Conservation (phyloP, 2,329 filamentous ascomycete species). For the Aureobasidium sp. region DNA sequence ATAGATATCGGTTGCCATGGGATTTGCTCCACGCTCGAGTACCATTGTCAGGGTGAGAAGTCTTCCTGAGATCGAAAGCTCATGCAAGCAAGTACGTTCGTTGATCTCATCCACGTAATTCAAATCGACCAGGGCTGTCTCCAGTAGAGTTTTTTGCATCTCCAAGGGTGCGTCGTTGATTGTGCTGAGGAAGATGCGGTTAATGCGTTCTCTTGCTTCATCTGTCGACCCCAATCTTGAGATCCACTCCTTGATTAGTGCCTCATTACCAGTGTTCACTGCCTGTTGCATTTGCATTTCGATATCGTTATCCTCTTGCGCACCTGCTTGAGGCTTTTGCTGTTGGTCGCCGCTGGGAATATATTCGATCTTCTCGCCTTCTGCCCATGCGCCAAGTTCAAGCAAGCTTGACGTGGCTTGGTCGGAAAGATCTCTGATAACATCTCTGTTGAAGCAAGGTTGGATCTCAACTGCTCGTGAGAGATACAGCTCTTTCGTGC, state of each 20-base stretch:
- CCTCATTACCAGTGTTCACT: slow-evolving; percentile 72
- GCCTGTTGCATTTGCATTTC: slow-evolving; percentile 85
- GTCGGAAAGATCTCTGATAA: slow-evolving; percentile 93
- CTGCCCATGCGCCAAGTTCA: slow-evolving; percentile 92
- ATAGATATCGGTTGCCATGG: slow-evolving; percentile 82
- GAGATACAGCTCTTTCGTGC: slow-evolving; percentile 94
- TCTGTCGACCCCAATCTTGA: slow-evolving; percentile 57
- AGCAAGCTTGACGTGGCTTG: slow-evolving; percentile 94
- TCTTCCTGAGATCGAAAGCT: slow-evolving; percentile 91
- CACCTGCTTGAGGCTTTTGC: slow-evolving; percentile 35
- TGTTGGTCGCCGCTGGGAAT: slow-evolving; percentile 30
- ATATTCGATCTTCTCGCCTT: slow-evolving; percentile 84
- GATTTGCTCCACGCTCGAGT: slow-evolving; percentile 67
- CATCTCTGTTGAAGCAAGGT: slow-evolving; percentile 94
- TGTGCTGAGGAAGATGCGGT: slow-evolving; percentile 81
- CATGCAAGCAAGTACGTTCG: slow-evolving; percentile 90
- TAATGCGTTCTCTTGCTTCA: slow-evolving; percentile 68
- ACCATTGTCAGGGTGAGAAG: slow-evolving; percentile 69
- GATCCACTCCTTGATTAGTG: slow-evolving; percentile 74
- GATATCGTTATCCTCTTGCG: slow-evolving; percentile 80
- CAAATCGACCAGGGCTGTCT: slow-evolving; percentile 79
- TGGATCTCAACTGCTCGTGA: slow-evolving; percentile 95
- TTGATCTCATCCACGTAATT: slow-evolving; percentile 96
- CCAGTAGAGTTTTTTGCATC: slow-evolving; percentile 67
- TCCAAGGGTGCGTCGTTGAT: slow-evolving; percentile 77